These are phyloP conservation scores for Logfia minima DNA, from an alignment of 129 eudicot genomes.

Conservation along the genomic window DNA sequence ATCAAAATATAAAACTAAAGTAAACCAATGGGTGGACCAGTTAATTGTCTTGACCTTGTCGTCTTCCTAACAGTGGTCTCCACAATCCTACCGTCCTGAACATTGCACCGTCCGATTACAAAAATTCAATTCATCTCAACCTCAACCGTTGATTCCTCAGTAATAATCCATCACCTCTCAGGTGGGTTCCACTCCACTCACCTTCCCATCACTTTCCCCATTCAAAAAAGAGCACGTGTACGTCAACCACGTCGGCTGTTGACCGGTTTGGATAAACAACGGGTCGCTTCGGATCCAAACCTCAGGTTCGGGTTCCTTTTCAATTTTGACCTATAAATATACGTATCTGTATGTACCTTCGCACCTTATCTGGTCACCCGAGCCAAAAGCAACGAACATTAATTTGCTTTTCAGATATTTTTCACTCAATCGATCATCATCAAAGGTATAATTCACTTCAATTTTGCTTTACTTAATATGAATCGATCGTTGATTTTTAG, in stretches of 20 bases:
- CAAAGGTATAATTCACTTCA: conserved; percentile 25
- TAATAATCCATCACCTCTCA: conserved; percentile 26
- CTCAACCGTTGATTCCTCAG: conserved; percentile 6
- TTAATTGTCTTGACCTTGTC: neutral
- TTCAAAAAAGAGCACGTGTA: conserved; percentile 9
- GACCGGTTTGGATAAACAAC: neutral
- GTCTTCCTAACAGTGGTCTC: neutral
- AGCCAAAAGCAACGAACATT: conserved; percentile 32
- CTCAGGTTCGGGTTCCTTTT: conserved; percentile 18
- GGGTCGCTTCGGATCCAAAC: conserved; percentile 20
- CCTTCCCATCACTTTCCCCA: conserved; percentile 38
- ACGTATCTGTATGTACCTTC: neutral
- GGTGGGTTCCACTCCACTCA: conserved; percentile 37
- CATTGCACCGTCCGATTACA: conserved; percentile 15
- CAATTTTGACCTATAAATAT: conserved; percentile 28
- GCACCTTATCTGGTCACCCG: conserved; percentile 30
- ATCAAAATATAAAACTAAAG: neutral
- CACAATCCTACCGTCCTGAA: conserved; percentile 15
- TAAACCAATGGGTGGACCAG: neutral
- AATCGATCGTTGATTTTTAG: neutral
- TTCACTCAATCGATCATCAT: conserved; percentile 18
- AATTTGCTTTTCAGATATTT: conserved; percentile 32
- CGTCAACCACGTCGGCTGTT: conserved; percentile 40
- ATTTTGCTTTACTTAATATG: conserved; percentile 14
- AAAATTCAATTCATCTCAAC: neutral